phyloP scores from a whole-genome alignment of 1,139 yeast species.

The Debaryomyces subglobosus region DNA sequence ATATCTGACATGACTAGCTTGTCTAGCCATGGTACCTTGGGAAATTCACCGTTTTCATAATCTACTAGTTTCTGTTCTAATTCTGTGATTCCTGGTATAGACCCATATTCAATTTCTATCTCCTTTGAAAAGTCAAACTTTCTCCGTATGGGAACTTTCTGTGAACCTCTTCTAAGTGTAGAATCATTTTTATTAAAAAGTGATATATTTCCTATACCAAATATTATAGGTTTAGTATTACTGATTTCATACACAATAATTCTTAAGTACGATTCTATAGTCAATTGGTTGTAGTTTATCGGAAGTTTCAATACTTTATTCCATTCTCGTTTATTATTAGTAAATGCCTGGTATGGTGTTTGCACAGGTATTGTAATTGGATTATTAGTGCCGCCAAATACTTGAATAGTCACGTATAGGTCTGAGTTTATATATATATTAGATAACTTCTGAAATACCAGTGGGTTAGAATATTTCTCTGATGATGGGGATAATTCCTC shows the following conservation, averaged over 20 bases:
- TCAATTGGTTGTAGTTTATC: constrained; percentile 67
- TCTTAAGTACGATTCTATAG: constrained; percentile 60
- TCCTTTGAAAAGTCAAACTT: constrained; percentile 3
- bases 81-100: constrained; percentile 27
- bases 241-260: constrained; percentile 70
- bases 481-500: constrained; percentile 52
- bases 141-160: constrained; percentile 33
- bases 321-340: constrained; percentile 46
- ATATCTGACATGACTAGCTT: constrained; percentile 62
- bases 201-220: constrained; percentile 63
- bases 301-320: constrained; percentile 71
- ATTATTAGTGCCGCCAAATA: constrained; percentile 58
- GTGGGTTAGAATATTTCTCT: constrained; percentile 57
- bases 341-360: constrained; percentile 66
- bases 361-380: constrained; percentile 69
- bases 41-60: constrained; percentile 70
- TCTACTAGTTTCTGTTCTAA: constrained; percentile 60
- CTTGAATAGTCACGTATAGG: constrained; percentile 61
- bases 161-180: constrained; percentile 41
- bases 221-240: constrained; percentile 49
- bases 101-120: constrained; percentile 24
- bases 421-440: constrained; percentile 58
- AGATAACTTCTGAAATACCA: constrained; percentile 51
- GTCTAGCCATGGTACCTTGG: constrained; percentile 76
- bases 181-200: constrained; percentile 53